Evolutionary conservation across 805 yeast genomes (phyloP).

Genomic region (Zygoascus bituminiphila): DNA sequence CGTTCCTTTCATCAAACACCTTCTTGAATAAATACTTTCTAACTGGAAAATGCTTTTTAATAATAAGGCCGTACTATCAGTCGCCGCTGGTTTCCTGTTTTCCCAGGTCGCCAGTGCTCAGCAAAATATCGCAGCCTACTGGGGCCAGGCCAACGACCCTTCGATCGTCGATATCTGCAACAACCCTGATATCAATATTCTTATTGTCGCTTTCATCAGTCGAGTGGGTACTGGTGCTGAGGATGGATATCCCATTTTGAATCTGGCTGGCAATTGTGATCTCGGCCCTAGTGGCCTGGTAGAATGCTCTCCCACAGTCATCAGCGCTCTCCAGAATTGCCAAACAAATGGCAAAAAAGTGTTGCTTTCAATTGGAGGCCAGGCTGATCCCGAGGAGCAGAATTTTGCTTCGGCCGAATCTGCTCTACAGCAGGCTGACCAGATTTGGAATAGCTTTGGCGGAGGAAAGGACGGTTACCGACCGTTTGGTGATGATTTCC

Average conservation of each 20-base stretch:
- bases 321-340: conserved; percentile 59
- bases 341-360: conserved; percentile 66
- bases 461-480: conserved; percentile 30
- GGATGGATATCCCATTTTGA: background rate
- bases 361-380: conserved; percentile 56
- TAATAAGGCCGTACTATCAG: background rate
- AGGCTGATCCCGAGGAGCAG: conserved; percentile 29
- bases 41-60: background rate
- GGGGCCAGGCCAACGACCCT: conserved; percentile 63
- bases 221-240: conserved; percentile 31
- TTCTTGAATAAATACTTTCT: too few relatives aligned
- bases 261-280: background rate
- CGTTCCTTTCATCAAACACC: background rate
- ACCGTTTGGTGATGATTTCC: conserved; percentile 47
- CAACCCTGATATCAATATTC: conserved; percentile 50
- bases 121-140: conserved; percentile 33
- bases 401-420: conserved; percentile 40
- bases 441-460: conserved; percentile 42
- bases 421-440: conserved; percentile 39
- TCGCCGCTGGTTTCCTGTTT: background rate
- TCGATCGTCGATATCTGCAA: conserved; percentile 51
- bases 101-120: background rate
- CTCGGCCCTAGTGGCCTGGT: conserved; percentile 29
- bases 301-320: conserved; percentile 38
- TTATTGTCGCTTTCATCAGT: conserved; percentile 57